phyloP scores from a whole-genome alignment of 768 basidiomycete genomes.

The Collybiopsis luxurians region DNA sequence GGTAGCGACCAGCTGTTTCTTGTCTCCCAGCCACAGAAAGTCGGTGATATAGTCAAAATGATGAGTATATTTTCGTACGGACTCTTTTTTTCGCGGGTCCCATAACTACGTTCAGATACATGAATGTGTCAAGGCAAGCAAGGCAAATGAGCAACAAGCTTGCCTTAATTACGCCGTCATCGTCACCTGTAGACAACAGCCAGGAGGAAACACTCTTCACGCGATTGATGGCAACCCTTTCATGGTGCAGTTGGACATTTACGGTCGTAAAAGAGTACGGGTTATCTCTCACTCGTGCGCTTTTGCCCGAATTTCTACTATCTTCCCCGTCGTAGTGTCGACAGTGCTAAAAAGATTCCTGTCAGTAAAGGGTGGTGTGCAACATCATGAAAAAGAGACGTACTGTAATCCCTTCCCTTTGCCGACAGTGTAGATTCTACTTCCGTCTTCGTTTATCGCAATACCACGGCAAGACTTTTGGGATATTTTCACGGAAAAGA shows the following conservation, averaged over 20 bases:
- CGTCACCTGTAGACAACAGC: constrained; percentile 84
- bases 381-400: constrained; percentile 25
- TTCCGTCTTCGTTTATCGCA: constrained; percentile 64
- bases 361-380: background rate
- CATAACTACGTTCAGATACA: constrained; percentile 60
- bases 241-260: constrained; percentile 26
- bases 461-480: constrained; percentile 84
- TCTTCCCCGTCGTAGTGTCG: constrained; percentile 57
- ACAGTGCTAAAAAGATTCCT: constrained; percentile 45
- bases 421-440: constrained; percentile 71
- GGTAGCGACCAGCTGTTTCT: constrained; percentile 81
- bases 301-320: constrained; percentile 44
- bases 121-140: background rate
- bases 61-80: constrained; percentile 69
- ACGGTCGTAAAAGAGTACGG: constrained; percentile 7
- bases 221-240: constrained; percentile 83
- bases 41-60: constrained; percentile 96
- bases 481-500: constrained; percentile 68
- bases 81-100: constrained; percentile 75
- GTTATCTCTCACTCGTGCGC: constrained; percentile 64
- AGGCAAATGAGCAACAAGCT: constrained; percentile 14
- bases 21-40: constrained; percentile 82
- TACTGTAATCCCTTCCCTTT: constrained; percentile 81
- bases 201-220: constrained; percentile 69
- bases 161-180: constrained; percentile 93